Evolutionary conservation across 768 basidiomycete genomes (phyloP), one percentile per base, ranked within the genome.

Genomic region (Mycena capillaripes): DNA sequence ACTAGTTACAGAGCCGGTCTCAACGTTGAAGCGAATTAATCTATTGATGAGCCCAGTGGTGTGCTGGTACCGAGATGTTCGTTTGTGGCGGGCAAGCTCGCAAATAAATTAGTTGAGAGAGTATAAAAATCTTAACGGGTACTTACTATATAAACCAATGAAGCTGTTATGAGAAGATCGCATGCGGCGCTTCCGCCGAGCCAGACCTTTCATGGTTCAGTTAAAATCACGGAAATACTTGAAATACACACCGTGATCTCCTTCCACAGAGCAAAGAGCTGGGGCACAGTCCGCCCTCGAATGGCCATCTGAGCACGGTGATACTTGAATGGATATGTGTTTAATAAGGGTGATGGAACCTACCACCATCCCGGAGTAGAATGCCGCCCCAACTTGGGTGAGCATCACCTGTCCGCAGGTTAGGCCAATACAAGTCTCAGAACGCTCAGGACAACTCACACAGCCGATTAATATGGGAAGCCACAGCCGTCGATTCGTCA

Each of bases 41-140:
- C 58, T 34, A 71, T 76, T n/a, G 79, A 85, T 8, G 82, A 86
- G 58, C 74, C 66, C 79, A 73, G 44, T 55, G 2, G 77, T 76
- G 0, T 58, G 61, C 8, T 56, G 52, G n/a, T 62, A 71, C 32
- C 9, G 23, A 3, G 64, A 12, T 23, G 2, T 25, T 30, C n/a
- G 55, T n/a, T 58, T 73, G 4, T 38, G 76, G 70, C 30, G 78
- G 75, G 52, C 52, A 76, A 76, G 16, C 71, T 71, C 38, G 55
- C 19, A 46, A 40, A 30, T 12, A 4, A 14, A 27, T 64, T n/a
- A 59, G 59, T 2, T 58, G 58, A 14, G 4, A 53, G n/a, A 36
- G 8, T 16, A n/a, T n/a, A 32, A 14, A 14, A 36, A 40, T 40
- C 3, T 61, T 60, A 8, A 4, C 50, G 14, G 16, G 17, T 9